A percentile compares a stretch with the other conserved stretches of the same genome.
These are phyloP conservation scores for Oxyria digyna DNA, from an alignment of 148 eudicot species.

Conservation along the genomic window DNA sequence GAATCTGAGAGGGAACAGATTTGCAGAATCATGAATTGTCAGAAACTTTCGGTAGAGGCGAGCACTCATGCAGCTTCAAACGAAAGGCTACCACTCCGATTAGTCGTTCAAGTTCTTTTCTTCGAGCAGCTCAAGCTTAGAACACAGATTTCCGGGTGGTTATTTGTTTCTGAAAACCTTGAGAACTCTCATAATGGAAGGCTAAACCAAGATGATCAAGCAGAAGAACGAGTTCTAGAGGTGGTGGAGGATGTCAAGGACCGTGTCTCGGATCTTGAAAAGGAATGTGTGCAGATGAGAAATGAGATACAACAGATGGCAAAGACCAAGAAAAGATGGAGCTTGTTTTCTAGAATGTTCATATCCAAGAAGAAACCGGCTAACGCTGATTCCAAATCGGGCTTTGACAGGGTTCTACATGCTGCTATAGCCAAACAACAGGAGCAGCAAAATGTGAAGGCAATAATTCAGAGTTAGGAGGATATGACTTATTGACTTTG, in stretches of 20 bases:
- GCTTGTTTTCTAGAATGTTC: conserved; percentile 31
- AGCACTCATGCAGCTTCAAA: conserved; percentile 76
- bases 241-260: conserved; percentile 34
- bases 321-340: conserved; percentile 49
- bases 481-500: neutral
- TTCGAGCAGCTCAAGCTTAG: conserved; percentile 62
- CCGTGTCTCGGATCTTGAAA: conserved; percentile 57
- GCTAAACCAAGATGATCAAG: conserved; percentile 16
- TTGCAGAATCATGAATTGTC: conserved; percentile 64
- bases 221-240: conserved; percentile 18
- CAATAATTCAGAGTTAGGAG: neutral
- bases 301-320: conserved; percentile 43
- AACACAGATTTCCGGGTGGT: conserved; percentile 65
- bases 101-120: conserved; percentile 65
- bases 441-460: neutral
- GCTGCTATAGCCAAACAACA: neutral
- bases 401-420: neutral
- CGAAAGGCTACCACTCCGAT: conserved; percentile 66
- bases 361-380: neutral
- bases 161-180: conserved; percentile 48
- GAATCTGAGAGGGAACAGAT: conserved; percentile 64
- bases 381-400: neutral
- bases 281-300: conserved; percentile 47
- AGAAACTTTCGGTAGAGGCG: conserved; percentile 64
- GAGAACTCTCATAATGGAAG: conserved; percentile 29